Base-by-base conservation (phyloP, 1,284 basidiomycete genomes). In the Ceratobasidium sp. region DNA sequence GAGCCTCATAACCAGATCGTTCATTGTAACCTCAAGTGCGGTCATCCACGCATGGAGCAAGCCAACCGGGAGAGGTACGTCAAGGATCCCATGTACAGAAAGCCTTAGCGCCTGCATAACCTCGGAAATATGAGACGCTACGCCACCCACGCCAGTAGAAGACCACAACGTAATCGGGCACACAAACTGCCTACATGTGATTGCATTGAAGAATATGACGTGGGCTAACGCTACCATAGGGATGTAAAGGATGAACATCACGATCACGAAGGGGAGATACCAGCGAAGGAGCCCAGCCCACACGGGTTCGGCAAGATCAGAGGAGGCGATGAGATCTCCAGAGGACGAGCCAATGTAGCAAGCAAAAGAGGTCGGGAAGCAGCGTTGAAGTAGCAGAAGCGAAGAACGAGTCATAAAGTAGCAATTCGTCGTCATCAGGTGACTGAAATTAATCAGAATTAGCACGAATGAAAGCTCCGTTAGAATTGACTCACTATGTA, bases 391-490 rank as follows among this genome's bases (percentile, higher is more conserved):
- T 2, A 69, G 36, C 11, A 69, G 15, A 24, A 69, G 36, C 22
- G 65, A 69, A 24, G 65, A 45, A 1, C 65, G 65, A 3, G 65
- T 69, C 65, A 69, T 69, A 29, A 69, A 69, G 24, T 69, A 69
- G 22, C 65, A 69, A 36, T 69, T 69, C 3, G 65, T 69, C n/a
- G 65, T 69, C 7, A 27, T 44, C 24, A 69, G 29, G 19, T 57
- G 51, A 24, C 65, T 69, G 60, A 48, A 63, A 48, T 15, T 15
- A 2, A 8, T 7, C n/a, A n/a, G 48, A 1, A n/a, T 29, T 2
- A 47, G 27, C 29, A 17, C 15, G 24, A 29, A 54, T n/a, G 19
- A 36, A 22, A 33, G n/a, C 1, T 22, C 1, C 19, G 8, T 14
- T 41, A 11, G 36, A 33, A 50, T 29, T 6, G 24, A 69, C 65